Evolutionary conservation across 441 rosid genomes (phyloP).

Genomic region (Adansonia grandidieri): DNA sequence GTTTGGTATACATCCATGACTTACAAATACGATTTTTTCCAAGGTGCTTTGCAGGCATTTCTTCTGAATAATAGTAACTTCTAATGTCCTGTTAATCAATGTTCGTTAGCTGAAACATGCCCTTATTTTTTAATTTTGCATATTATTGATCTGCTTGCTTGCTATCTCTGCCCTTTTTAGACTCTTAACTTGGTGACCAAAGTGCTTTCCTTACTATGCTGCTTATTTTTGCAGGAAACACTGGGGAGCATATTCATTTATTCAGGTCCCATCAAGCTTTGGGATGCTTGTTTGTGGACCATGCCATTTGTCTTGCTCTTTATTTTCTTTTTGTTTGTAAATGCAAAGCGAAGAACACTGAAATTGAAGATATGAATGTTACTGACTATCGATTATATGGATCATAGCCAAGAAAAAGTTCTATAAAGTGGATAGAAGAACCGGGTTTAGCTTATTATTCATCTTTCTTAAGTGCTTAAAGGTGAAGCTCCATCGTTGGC

Average conservation of each 20-base stretch:
- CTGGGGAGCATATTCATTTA: constrained; percentile 41
- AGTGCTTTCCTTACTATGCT: neutral
- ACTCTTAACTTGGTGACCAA: neutral
- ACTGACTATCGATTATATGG: constrained; percentile 14
- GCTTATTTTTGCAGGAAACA: constrained; percentile 47
- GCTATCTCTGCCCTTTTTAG: neutral
- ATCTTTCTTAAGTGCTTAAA: neutral
- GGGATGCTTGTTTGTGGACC: constrained; percentile 48
- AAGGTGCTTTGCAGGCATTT: neutral
- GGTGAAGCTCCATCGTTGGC: neutral
- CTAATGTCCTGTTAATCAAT: neutral
- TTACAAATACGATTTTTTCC: neutral
- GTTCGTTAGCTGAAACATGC: neutral
- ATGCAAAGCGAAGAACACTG: constrained; percentile 68
- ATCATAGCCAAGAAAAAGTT: constrained; percentile 6
- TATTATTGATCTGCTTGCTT: neutral
- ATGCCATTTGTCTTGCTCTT: constrained; percentile 43
- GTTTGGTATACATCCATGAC: constrained; percentile 26
- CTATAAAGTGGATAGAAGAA: constrained; percentile 3
- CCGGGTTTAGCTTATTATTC: constrained; percentile 17
- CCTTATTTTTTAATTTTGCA: neutral
- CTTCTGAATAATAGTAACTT: neutral
- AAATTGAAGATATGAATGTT: constrained; percentile 67
- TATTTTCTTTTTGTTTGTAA: constrained; percentile 54
- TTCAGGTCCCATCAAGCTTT: constrained; percentile 37